A percentile compares a stretch with the other conserved stretches of the same genome.
Conservation (phyloP, 371 early-diverging fungal species). For the Batkoa obscura region DNA sequence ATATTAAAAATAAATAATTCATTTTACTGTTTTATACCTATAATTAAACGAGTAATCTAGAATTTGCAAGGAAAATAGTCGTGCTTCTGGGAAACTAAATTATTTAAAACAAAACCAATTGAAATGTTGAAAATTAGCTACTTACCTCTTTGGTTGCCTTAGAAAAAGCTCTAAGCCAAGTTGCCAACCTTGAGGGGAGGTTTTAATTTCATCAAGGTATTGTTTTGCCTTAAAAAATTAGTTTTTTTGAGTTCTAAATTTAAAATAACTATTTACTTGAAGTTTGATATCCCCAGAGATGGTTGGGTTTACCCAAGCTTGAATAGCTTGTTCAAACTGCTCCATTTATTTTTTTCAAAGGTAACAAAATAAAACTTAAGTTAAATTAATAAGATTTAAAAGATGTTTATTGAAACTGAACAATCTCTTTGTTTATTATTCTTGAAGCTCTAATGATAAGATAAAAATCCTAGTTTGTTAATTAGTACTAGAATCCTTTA, state of each 20-base stretch:
- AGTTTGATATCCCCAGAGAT: background rate
- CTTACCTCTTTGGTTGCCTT: constrained; percentile 49
- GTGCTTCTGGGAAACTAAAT: constrained; percentile 48
- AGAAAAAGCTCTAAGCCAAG: constrained; percentile 61
- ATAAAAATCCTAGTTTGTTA: too few relatives aligned
- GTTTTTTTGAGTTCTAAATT: background rate
- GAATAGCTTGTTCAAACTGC: constrained; percentile 3
- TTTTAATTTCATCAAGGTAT: constrained; percentile 66
- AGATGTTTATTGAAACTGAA: background rate
- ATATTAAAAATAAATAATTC: background rate
- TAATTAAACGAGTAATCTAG: constrained; percentile 52
- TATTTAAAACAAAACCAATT: background rate
- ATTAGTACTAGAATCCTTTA: too few relatives aligned
- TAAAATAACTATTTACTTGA: constrained; percentile 1
- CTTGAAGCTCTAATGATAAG: too few relatives aligned
- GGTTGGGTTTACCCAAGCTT: background rate
- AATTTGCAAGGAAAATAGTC: constrained; percentile 71
- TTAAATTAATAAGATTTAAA: background rate
- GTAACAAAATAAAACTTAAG: background rate
- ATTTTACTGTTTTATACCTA: constrained; percentile 17
- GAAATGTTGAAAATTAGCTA: background rate
- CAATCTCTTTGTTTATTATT: too few relatives aligned
- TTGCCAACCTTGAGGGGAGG: constrained; percentile 69
- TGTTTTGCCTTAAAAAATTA: constrained; percentile 43
- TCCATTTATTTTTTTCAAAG: background rate